Conservation (phyloP, 352 stramenopile species). For the Phytophthora megakarya region DNA sequence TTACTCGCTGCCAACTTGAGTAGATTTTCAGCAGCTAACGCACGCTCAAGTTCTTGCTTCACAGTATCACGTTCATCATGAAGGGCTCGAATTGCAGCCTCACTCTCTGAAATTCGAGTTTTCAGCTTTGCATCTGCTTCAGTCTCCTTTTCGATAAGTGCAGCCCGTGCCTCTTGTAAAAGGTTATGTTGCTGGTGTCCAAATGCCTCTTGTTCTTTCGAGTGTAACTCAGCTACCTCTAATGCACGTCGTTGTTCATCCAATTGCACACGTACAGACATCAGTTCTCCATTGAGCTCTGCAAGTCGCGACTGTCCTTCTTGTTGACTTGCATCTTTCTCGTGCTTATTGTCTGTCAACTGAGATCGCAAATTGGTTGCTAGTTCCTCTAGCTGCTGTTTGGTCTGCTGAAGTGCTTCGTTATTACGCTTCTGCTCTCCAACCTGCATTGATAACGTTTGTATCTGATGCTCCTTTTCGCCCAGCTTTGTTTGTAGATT, state of each 20-base stretch:
- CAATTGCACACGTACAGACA: slow-evolving; percentile 75
- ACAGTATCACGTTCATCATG: slow-evolving; percentile 51
- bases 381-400: slow-evolving; percentile 71
- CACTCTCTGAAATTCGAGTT: slow-evolving; percentile 41
- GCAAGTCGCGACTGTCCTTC: slow-evolving; percentile 64
- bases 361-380: slow-evolving; percentile 58
- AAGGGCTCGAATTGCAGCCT: slow-evolving; percentile 35
- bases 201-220: slow-evolving; percentile 67
- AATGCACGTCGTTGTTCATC: slow-evolving; percentile 74
- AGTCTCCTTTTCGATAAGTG: slow-evolving; percentile 55
- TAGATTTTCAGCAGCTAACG: slow-evolving; percentile 30
- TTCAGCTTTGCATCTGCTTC: slow-evolving; percentile 47
- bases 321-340: slow-evolving; percentile 60
- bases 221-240: slow-evolving; percentile 67
- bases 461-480: slow-evolving; percentile 60
- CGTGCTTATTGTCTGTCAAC: slow-evolving; percentile 60
- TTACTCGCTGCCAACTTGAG: slow-evolving; percentile 39
- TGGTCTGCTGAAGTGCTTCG: slow-evolving; percentile 63
- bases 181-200: slow-evolving; percentile 55
- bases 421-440: slow-evolving; percentile 63
- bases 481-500: slow-evolving; percentile 47
- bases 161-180: slow-evolving; percentile 52
- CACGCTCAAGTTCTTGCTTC: slow-evolving; percentile 48
- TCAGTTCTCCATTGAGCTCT: slow-evolving; percentile 71
- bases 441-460: slow-evolving; percentile 59